These are phyloP conservation scores for Prinsepia uniflora DNA, from an alignment of 306 rosid species.

Conservation along the genomic window DNA sequence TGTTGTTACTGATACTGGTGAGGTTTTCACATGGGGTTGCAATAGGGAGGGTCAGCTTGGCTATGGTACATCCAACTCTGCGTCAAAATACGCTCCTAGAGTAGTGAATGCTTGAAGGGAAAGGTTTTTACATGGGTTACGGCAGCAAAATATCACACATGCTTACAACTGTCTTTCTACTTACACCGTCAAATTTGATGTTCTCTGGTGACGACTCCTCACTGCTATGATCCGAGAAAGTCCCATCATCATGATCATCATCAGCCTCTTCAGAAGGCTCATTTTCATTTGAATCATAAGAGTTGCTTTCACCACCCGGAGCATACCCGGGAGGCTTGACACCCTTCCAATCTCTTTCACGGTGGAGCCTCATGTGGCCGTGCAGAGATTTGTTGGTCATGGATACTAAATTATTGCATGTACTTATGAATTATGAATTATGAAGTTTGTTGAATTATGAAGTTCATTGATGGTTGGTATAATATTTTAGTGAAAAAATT, in stretches of 20 bases:
- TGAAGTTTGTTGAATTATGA: no score
- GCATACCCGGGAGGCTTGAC: constrained; percentile 16
- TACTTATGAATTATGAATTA: no score
- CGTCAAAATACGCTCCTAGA: constrained; percentile 85
- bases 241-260: background rate
- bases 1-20: constrained; percentile 82
- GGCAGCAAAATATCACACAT: constrained; percentile 84
- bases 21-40: constrained; percentile 94
- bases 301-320: background rate
- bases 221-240: background rate
- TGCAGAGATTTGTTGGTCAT: constrained; percentile 28
- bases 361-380: constrained; percentile 39
- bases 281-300: background rate
- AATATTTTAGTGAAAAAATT: no score
- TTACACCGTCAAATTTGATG: background rate
- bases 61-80: constrained; percentile 96
- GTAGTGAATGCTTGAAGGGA: constrained; percentile 90
- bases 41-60: constrained; percentile 97
- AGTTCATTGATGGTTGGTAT: no score
- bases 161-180: background rate
- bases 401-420: no score
- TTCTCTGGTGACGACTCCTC: background rate
- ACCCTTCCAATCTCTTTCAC: constrained; percentile 30
- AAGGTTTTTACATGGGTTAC: constrained; percentile 66
- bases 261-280: background rate